Evolutionary conservation across 371 early-diverging fungal genomes (phyloP).

Genomic region (Ordospora pajunii): DNA sequence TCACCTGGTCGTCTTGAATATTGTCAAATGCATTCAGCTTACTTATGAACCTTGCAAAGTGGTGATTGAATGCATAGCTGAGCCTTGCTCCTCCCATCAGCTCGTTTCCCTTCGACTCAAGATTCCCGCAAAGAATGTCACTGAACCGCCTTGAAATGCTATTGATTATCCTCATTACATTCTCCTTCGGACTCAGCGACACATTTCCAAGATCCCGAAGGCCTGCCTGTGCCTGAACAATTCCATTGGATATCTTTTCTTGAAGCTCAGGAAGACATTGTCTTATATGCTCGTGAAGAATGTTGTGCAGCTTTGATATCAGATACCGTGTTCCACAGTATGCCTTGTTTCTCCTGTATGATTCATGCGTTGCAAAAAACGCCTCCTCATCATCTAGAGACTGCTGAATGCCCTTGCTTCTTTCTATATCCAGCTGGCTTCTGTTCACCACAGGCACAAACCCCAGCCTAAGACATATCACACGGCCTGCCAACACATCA

Average conservation of each 20-base stretch:
- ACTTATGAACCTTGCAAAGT: constrained; percentile 78
- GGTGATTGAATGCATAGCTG: constrained; percentile 88
- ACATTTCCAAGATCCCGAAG: constrained; percentile 63
- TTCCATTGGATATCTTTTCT: constrained; percentile 59
- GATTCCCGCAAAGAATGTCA: constrained; percentile 78
- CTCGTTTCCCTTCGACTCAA: constrained; percentile 79
- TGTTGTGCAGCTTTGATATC: constrained; percentile 80
- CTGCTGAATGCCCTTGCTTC: constrained; percentile 70
- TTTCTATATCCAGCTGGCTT: constrained; percentile 68
- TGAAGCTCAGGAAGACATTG: constrained; percentile 49
- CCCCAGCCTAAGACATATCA: constrained; percentile 82
- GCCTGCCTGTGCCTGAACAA: constrained; percentile 68
- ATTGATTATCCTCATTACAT: constrained; percentile 66
- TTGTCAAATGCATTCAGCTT: constrained; percentile 84
- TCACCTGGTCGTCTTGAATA: constrained; percentile 87
- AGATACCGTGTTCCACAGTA: constrained; percentile 95
- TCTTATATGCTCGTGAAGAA: constrained; percentile 63
- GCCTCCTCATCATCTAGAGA: constrained; percentile 75
- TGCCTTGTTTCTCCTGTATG: constrained; percentile 82
- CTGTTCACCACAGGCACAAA: constrained; percentile 67
- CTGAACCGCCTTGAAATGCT: constrained; percentile 70
- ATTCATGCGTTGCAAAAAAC: constrained; percentile 80
- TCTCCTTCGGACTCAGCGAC: constrained; percentile 35
- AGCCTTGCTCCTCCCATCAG: constrained; percentile 91
- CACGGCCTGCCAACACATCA: constrained; percentile 85